Evolutionary conservation across 345 rosid genomes (phyloP).

Genomic region (Acer yangbiense): DNA sequence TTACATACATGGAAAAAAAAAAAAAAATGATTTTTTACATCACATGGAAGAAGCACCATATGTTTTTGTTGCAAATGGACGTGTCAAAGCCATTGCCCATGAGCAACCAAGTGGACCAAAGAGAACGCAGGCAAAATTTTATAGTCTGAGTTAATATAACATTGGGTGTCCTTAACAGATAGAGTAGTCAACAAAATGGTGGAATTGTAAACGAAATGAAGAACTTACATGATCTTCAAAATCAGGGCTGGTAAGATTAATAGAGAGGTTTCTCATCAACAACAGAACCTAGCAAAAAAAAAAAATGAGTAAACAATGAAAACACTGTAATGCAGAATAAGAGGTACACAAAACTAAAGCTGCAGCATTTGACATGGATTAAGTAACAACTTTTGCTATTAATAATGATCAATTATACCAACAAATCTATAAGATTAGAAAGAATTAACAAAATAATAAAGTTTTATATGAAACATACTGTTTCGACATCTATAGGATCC

Average conservation of each 20-base stretch:
- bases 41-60: background rate
- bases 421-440: background rate
- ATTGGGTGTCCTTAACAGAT: background rate
- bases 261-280: constrained; percentile 91
- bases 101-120: background rate
- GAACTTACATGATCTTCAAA: constrained; percentile 84
- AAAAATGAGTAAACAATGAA: constrained; percentile 14
- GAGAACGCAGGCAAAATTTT: background rate
- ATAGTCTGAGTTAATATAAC: background rate
- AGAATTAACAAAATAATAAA: constrained; percentile 1
- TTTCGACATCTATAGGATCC: constrained; percentile 92
- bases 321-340: background rate
- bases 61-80: background rate
- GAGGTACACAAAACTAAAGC: constrained; percentile 1
- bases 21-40: background rate
- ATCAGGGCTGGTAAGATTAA: constrained; percentile 82
- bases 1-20: background rate
- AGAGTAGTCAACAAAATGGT: background rate
- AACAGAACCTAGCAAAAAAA: constrained; percentile 64
- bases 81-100: background rate
- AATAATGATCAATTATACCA: constrained; percentile 1
- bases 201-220: background rate
- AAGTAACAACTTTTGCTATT: background rate
- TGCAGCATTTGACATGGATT: background rate
- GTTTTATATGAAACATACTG: constrained; percentile 46